These are phyloP conservation scores for Saccharomycopsis guyanensis DNA, from an alignment of 805 yeast species.

Conservation along the genomic window DNA sequence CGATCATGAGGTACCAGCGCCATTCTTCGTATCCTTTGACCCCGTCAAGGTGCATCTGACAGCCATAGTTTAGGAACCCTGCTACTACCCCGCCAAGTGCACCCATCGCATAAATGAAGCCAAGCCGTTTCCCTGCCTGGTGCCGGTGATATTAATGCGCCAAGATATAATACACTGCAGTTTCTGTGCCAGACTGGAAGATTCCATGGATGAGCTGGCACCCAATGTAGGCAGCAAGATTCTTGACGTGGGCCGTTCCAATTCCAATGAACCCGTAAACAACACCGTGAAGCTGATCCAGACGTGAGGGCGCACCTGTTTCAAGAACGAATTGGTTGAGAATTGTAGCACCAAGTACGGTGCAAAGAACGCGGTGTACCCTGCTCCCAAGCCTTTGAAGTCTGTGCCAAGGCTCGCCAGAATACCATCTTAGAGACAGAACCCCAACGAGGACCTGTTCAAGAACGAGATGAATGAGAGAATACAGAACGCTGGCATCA, in stretches of 20 bases:
- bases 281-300: constrained; percentile 57
- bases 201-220: constrained; percentile 61
- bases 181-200: constrained; percentile 66
- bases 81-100: constrained; percentile 69
- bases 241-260: constrained; percentile 56
- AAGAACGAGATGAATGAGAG: constrained; percentile 61
- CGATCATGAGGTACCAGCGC: constrained; percentile 24
- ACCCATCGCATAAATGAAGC: constrained; percentile 56
- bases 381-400: constrained; percentile 53
- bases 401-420: constrained; percentile 46
- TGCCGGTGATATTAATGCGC: constrained; percentile 56
- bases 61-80: constrained; percentile 12
- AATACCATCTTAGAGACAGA: constrained; percentile 59
- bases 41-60: constrained; percentile 32
- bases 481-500: constrained; percentile 63
- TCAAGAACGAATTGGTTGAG: constrained; percentile 54
- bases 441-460: constrained; percentile 68
- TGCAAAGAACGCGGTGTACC: constrained; percentile 62
- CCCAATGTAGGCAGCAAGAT: constrained; percentile 49
- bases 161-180: constrained; percentile 64
- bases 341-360: constrained; percentile 62
- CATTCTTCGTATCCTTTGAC: constrained; percentile 35
- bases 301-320: constrained; percentile 51
- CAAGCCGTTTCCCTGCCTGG: constrained; percentile 63
- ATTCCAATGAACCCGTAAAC: constrained; percentile 55